Evolutionary conservation across 768 basidiomycete species (phyloP).

Genomic region (Coprinopsis cinerea): DNA sequence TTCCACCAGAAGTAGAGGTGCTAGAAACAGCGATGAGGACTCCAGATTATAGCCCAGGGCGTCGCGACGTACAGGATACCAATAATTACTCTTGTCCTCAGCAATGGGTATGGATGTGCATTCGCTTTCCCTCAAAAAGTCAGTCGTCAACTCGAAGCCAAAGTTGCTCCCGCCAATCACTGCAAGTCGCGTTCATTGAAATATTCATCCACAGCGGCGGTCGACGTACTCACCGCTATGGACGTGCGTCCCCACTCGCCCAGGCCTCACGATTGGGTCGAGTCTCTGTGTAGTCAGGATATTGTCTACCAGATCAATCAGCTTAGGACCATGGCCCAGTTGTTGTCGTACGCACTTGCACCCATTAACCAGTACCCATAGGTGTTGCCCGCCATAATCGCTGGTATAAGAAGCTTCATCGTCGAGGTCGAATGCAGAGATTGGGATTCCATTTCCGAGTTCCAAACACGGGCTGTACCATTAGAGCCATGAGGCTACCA

Average conservation of each 20-base stretch:
- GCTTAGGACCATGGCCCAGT: neutral
- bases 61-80: constrained; percentile 18
- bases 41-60: too few species aligned
- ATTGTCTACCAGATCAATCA: constrained; percentile 21
- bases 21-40: too few species aligned
- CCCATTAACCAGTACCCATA: constrained; percentile 25
- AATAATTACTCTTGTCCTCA: constrained; percentile 33
- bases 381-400: neutral
- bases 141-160: constrained; percentile 24
- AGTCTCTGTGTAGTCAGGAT: constrained; percentile 32
- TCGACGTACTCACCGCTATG: constrained; percentile 23
- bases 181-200: constrained; percentile 8
- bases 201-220: neutral
- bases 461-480: neutral
- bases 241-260: constrained; percentile 27
- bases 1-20: constrained; percentile 32
- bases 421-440: too few species aligned
- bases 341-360: constrained; percentile 18
- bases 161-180: constrained; percentile 36
- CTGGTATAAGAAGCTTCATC: neutral
- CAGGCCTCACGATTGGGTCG: constrained; percentile 32
- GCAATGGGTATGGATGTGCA: constrained; percentile 33
- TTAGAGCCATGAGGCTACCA: neutral
- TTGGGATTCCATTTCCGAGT: too few species aligned
- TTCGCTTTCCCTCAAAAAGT: constrained; percentile 24